Evolutionary conservation across 345 rosid genomes (phyloP).

Genomic region (Hibiscus trionum): DNA sequence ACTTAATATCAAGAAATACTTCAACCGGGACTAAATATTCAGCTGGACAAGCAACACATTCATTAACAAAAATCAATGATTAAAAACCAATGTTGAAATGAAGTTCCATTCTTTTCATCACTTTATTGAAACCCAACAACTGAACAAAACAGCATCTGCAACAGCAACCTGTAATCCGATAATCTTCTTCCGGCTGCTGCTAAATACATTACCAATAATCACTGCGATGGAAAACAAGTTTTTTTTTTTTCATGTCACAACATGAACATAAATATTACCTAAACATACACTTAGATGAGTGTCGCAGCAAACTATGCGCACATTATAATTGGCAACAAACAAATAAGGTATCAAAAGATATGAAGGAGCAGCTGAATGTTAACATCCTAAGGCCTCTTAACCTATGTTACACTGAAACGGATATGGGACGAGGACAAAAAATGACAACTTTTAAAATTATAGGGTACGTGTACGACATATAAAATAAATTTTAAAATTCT

Average conservation of each 20-base stretch:
- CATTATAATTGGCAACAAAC: background rate
- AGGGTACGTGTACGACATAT: no score
- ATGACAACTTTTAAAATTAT: no score
- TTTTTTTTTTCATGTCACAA: background rate
- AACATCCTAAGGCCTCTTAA: background rate
- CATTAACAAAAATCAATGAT: background rate
- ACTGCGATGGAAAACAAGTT: background rate
- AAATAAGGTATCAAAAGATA: background rate
- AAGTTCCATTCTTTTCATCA: background rate
- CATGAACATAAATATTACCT: background rate
- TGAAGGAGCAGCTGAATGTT: background rate
- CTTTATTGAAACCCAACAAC: constrained; percentile 1
- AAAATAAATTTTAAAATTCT: no score
- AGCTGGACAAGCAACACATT: background rate
- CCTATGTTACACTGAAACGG: no score
- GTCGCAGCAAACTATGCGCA: background rate
- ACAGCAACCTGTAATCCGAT: background rate
- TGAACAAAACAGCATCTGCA: background rate
- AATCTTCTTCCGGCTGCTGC: background rate
- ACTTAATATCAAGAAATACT: background rate
- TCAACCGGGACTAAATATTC: background rate
- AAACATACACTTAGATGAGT: background rate
- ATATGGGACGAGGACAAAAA: no score
- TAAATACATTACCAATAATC: no score
- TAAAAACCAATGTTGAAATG: background rate